A percentile compares a stretch with the other conserved stretches of the same genome.
phyloP scores from a whole-genome alignment of 768 basidiomycete genomes.

The Pseudohyphozyma bogoriensis region DNA sequence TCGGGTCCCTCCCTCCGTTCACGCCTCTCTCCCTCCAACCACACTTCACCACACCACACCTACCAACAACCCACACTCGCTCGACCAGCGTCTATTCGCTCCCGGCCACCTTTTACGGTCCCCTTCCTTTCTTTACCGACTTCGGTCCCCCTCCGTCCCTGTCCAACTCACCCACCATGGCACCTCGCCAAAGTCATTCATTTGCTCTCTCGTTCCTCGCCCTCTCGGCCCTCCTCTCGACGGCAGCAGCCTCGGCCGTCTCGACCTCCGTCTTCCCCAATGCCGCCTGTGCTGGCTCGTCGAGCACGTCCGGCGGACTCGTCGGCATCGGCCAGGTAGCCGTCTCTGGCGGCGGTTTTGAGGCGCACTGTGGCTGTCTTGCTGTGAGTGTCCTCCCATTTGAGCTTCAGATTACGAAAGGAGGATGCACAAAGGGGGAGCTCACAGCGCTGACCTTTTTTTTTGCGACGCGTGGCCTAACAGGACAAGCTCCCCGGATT shows the following conservation, averaged over 20 bases:
- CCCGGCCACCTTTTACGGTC: too few relatives aligned
- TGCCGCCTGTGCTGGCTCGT: conserved; percentile 21
- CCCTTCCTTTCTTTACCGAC: neutral
- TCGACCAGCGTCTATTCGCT: too few relatives aligned
- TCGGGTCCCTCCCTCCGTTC: too few relatives aligned
- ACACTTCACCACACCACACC: too few relatives aligned
- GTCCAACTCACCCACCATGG: conserved; percentile 4
- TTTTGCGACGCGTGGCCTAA: neutral
- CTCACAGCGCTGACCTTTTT: too few relatives aligned
- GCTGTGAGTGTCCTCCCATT: conserved; percentile 5
- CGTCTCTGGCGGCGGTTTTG: conserved; percentile 19
- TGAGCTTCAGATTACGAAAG: neutral
- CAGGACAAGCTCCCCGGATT: conserved; percentile 27
- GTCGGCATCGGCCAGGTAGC: conserved; percentile 23
- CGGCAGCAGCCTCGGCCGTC: conserved; percentile 12
- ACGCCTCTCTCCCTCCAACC: too few relatives aligned
- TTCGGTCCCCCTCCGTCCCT: neutral
- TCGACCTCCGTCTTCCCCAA: conserved; percentile 28
- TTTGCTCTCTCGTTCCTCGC: neutral
- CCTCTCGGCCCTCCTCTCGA: neutral
- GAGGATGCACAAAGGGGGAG: neutral
- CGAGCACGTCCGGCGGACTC: conserved; percentile 9
- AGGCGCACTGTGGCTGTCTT: conserved; percentile 26
- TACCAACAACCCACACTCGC: too few relatives aligned
- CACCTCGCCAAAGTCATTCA: conserved; percentile 1